These are phyloP conservation scores for Tuber brumale DNA, from an alignment of 495 filamentous ascomycete species.

Conservation along the genomic window DNA sequence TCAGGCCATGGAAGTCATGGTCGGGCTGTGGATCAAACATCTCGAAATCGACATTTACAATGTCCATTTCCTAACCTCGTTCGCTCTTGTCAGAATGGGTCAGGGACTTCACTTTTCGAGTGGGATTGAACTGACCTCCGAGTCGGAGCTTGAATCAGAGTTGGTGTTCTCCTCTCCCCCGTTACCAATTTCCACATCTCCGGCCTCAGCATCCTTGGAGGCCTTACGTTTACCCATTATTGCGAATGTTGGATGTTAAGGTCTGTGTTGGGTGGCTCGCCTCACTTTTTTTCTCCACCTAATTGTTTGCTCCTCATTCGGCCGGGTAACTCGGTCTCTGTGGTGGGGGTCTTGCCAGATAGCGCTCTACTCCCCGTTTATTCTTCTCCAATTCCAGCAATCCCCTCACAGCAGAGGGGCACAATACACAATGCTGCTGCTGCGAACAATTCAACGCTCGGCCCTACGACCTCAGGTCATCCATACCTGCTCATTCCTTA, in stretches of 20 bases:
- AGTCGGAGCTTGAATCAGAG: constrained; percentile 44
- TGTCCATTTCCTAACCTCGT: constrained; percentile 64
- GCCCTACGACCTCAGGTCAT: constrained; percentile 27
- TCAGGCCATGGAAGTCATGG: constrained; percentile 91
- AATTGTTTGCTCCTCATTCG: neutral
- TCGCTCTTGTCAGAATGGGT: constrained; percentile 25
- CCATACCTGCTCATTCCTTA: constrained; percentile 40
- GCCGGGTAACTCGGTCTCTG: neutral
- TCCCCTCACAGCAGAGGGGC: neutral
- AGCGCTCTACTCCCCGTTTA: neutral
- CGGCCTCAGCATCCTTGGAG: constrained; percentile 43
- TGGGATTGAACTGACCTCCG: constrained; percentile 43
- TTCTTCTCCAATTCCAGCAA: neutral
- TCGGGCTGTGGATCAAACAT: constrained; percentile 91
- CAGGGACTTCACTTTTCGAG: neutral
- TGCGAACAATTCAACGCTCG: constrained; percentile 17
- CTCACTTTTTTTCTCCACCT: neutral
- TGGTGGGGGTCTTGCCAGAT: neutral
- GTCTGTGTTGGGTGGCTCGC: neutral
- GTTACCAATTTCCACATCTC: constrained; percentile 47
- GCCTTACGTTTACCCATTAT: constrained; percentile 53
- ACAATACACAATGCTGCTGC: constrained; percentile 16
- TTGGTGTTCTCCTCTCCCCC: constrained; percentile 35
- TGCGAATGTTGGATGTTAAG: neutral
- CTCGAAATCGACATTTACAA: constrained; percentile 95